A percentile compares a stretch with the other conserved stretches of the same genome.
These are phyloP conservation scores for Ananas comosus DNA, from an alignment of 176 grass and related monocot genomes.

Conservation along the genomic window DNA sequence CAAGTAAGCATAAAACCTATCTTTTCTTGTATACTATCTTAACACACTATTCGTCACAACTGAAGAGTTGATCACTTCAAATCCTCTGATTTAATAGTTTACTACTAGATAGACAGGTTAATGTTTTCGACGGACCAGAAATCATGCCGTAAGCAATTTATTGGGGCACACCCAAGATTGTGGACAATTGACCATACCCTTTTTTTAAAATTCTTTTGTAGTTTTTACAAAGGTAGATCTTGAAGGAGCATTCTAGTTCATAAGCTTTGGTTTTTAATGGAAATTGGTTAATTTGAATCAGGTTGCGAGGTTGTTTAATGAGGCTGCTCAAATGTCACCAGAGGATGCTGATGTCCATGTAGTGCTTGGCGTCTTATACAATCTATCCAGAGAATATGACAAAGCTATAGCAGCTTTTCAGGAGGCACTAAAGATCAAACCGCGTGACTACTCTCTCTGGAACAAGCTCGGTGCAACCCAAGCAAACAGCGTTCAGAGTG, in stretches of 20 bases:
- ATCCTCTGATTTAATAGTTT: too few species aligned
- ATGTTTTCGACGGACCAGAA: too few species aligned
- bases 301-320: constrained; percentile 86
- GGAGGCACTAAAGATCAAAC: constrained; percentile 72
- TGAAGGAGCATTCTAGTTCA: not conserved
- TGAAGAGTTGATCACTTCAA: too few species aligned
- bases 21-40: not conserved
- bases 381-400: constrained; percentile 97
- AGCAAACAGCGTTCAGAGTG: constrained; percentile 95
- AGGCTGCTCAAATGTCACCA: constrained; percentile 87
- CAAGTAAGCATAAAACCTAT: not conserved
- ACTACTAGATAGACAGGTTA: too few species aligned
- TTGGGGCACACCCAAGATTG: too few species aligned
- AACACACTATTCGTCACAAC: not conserved
- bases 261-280: not conserved
- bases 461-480: constrained; percentile 99
- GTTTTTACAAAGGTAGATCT: not conserved
- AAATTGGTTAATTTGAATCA: constrained; percentile 23
- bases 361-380: constrained; percentile 94
- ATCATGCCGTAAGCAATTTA: too few species aligned
- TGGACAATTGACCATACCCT: too few species aligned
- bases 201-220: too few species aligned
- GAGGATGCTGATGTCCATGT: constrained; percentile 97
- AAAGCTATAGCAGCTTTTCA: constrained; percentile 89
- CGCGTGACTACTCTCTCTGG: constrained; percentile 95